Evolutionary conservation across 2,329 filamentous ascomycete genomes (phyloP).

Genomic region (Penicillium oxalicum): DNA sequence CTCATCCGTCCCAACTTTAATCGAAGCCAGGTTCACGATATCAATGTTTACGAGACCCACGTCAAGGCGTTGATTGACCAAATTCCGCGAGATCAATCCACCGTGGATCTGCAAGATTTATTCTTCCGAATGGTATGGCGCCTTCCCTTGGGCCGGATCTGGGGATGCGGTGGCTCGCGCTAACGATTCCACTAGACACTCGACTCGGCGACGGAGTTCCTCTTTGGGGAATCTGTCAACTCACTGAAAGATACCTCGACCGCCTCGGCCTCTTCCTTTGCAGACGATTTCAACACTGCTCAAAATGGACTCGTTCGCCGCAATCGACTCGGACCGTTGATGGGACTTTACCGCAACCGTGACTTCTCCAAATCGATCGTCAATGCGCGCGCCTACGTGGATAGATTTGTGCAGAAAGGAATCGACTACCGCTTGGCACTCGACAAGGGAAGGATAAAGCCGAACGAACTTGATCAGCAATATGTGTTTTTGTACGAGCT

Average conservation of each 20-base stretch:
- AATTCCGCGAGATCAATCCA: constrained; percentile 50
- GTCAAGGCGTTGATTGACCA: constrained; percentile 37
- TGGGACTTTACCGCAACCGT: background rate
- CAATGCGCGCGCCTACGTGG: background rate
- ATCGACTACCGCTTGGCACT: background rate
- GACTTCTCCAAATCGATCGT: background rate
- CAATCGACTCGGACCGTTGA: background rate
- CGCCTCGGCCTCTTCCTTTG: constrained; percentile 10
- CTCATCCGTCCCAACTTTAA: constrained; percentile 48
- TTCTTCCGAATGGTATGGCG: constrained; percentile 45
- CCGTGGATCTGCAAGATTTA: constrained; percentile 55
- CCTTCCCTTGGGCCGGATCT: too few species aligned
- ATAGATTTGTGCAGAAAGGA: background rate
- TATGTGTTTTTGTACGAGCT: constrained; percentile 47
- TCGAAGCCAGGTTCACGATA: constrained; percentile 48
- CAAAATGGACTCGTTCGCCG: constrained; percentile 12
- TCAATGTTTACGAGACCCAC: constrained; percentile 56
- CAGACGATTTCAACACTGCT: constrained; percentile 26
- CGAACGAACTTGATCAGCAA: constrained; percentile 9
- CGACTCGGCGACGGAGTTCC: constrained; percentile 54
- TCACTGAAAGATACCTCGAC: background rate
- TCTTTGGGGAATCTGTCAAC: constrained; percentile 1
- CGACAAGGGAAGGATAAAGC: background rate
- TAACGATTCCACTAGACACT: constrained; percentile 47
- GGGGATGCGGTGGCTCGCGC: too few species aligned